Evolutionary conservation across 1,284 basidiomycete species (phyloP).

Genomic region (Stereum hirsutum): DNA sequence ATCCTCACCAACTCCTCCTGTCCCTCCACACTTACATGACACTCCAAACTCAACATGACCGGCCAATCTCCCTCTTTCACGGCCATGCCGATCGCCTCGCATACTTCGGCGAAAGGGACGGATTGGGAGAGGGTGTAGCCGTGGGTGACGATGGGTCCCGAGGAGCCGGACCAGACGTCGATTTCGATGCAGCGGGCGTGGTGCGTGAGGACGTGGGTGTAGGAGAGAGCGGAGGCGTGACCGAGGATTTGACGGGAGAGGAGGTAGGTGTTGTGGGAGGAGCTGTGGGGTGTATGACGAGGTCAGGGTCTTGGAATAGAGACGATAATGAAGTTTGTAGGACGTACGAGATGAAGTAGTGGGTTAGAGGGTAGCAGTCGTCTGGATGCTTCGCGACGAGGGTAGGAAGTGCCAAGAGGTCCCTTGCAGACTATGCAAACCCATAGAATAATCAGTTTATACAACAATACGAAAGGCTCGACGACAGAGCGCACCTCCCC

Average conservation of each 20-base stretch:
- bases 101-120: slow-evolving; percentile 40
- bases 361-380: slow-evolving; percentile 35
- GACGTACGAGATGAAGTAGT: slow-evolving; percentile 53
- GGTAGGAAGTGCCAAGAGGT: slow-evolving; percentile 26
- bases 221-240: slow-evolving; percentile 41
- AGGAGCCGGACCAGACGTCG: slow-evolving; percentile 53
- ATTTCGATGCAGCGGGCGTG: slow-evolving; percentile 60
- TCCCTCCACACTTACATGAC: slow-evolving; percentile 42
- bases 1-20: slow-evolving; percentile 48
- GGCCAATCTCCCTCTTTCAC: slow-evolving; percentile 40
- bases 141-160: slow-evolving; percentile 52
- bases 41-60: slow-evolving; percentile 55
- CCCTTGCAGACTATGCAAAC: slow-evolving; percentile 22
- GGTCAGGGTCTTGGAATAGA: not conserved
- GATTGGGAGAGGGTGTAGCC: slow-evolving; percentile 44
- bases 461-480: not conserved
- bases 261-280: slow-evolving; percentile 63
- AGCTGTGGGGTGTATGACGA: slow-evolving; percentile 21
- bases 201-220: slow-evolving; percentile 44
- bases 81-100: slow-evolving; percentile 37
- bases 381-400: slow-evolving; percentile 27
- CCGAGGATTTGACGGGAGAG: slow-evolving; percentile 52
- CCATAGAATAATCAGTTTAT: not conserved
- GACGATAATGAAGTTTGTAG: not conserved
- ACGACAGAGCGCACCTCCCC: slow-evolving; percentile 11